phyloP scores from a whole-genome alignment of 225 moss, liverwort and hornwort species.

The Sphagnum tenellum region DNA sequence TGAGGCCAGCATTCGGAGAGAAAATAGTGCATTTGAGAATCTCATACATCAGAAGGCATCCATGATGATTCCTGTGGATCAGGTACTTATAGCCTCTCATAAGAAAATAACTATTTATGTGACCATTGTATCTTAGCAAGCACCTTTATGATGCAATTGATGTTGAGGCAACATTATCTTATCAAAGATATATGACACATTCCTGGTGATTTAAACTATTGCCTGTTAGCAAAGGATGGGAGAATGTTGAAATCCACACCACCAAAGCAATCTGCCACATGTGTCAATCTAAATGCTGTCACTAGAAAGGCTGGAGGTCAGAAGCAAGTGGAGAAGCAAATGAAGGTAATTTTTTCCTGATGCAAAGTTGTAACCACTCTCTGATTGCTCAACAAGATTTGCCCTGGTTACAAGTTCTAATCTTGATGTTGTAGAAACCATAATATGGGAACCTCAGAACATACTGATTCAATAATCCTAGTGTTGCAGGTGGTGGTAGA shows the following conservation, averaged over 20 bases:
- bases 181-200: no score
- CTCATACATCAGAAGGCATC: constrained; percentile 91
- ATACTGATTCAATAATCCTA: no score
- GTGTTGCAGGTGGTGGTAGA: constrained; percentile 88
- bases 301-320: constrained; percentile 92
- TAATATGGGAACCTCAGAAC: no score
- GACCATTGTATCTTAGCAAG: no score
- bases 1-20: constrained; percentile 78
- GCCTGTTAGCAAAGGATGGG: constrained; percentile 52
- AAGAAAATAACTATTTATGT: no score
- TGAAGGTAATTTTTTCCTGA: constrained; percentile 44
- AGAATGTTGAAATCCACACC: constrained; percentile 60
- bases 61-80: constrained; percentile 96
- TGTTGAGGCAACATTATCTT: no score
- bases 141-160: no score
- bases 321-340: constrained; percentile 65
- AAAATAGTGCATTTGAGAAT: constrained; percentile 78
- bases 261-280: constrained; percentile 71
- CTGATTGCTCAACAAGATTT: no score
- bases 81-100: constrained; percentile 24
- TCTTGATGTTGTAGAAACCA: no score
- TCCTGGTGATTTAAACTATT: no score
- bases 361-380: no score
- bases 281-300: constrained; percentile 53
- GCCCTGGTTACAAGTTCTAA: no score